Base-by-base conservation (phyloP, 345 rosid species). In the Excoecaria cochinchinensis region DNA sequence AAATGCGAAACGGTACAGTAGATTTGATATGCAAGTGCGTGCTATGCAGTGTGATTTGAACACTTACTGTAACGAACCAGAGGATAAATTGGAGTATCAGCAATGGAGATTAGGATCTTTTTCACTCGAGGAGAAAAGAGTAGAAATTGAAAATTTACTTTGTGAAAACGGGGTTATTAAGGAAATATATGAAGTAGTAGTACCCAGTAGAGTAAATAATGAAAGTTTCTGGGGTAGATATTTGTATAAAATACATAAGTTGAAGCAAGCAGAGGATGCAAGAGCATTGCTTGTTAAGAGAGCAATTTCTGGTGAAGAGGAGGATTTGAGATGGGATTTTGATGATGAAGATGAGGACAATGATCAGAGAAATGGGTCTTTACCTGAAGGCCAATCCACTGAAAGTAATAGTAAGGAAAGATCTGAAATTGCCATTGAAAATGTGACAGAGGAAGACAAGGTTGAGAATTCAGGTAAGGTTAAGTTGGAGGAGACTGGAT, bases 301-400 rank as follows among this genome's bases (percentile, higher is more conserved):
- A 62, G 96, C 88, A 8, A 80, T 89, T 21, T 84, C 88, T 0
- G 79, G 82, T 19, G 91, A 87, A 22, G 95, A 89, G 7, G 97
- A 90, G 77, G 92, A 90, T 69, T 86, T 92, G 78, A 88, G 90
- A 47, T 92, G 97, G 97, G 94, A 92, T 85, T 60, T 89, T 19
- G 94, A 88, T 65, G 92, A 89, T 58, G 90, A 85, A 60, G 85
- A 76, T 1, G 83, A 48, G 12, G 87, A 55, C 4, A 84, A 63
- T 1, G 42, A 19, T 13, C 40, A 68, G 60, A 56, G 31, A 11
- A 67, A 48, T 22, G 77, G 46, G 53, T 69, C 80, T 25, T 15
- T 38, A 39, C 25, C 55, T 6, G 71, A 70, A 50, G 71, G 74
- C 19, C 59, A 71, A 71, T 31, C 76, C 7, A 68, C 65, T 13